Conservation (phyloP, 306 rosid species). For the Ammopiptanthus mongolicus region DNA sequence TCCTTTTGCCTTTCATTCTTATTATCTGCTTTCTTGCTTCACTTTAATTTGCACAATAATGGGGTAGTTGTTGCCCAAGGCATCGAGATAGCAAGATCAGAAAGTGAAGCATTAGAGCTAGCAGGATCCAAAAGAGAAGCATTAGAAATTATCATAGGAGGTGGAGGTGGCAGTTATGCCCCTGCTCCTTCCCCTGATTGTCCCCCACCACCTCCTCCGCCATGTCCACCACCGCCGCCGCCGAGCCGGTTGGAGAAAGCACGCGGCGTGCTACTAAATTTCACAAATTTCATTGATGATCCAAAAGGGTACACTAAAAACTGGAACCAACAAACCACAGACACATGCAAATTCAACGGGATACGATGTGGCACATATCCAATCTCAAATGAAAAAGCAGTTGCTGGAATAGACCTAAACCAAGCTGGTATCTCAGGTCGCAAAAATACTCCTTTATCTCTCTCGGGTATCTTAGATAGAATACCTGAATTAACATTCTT, state of each 20-base stretch:
- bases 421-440: background rate
- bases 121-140: conserved; percentile 17
- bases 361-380: conserved; percentile 27
- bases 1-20: conserved; percentile 17
- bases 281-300: conserved; percentile 3
- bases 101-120: conserved; percentile 31
- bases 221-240: background rate
- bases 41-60: background rate
- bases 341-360: conserved; percentile 25
- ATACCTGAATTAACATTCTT: conserved; percentile 47
- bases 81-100: conserved; percentile 3
- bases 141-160: conserved; percentile 39
- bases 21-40: conserved; percentile 5
- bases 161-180: conserved; percentile 14
- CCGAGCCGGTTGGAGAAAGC: conserved; percentile 25
- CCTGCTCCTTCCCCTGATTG: conserved; percentile 35
- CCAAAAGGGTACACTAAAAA: background rate
- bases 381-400: accelerated
- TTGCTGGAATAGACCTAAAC: conserved; percentile 60
- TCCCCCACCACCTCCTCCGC: background rate
- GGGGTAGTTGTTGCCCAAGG: background rate
- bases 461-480: conserved; percentile 14
- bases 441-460: background rate
- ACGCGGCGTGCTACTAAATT: background rate
- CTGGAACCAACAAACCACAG: background rate